Evolutionary conservation across 768 basidiomycete species (phyloP), one percentile per base, ranked within the genome.

Genomic region (Mrakia gelida): DNA sequence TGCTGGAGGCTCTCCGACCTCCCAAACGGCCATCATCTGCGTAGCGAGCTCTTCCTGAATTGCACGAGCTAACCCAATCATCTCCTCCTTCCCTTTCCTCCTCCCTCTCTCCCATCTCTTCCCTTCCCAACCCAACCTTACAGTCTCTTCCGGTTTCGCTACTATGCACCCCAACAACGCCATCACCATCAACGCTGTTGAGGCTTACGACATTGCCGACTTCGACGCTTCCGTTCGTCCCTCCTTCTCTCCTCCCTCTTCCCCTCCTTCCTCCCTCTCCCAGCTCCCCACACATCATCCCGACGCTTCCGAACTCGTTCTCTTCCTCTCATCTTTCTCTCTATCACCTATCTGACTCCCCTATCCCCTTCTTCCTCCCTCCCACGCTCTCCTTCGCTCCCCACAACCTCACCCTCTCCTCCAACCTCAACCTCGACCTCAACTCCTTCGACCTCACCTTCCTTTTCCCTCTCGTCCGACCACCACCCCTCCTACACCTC

Each of bases 101-200:
- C 30, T 41, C 30, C 23, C 56, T 45, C 30, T 11, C 73, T 73
- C 76, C 62, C 59, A 28, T 13, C 70, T 52, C 32, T 45, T 56
- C 2, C 30, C 18, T 16, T 21, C 59, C n/a, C 8, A 8, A 3
- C 23, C 23, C 38, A 1, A 18, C 11, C 38, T 38, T 38, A 38
- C 81, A 99, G 97, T 93, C 49, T 97, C 95, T 75, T 91, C 94
- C 77, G 97, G 97, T 75, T 98, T 99, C 84, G 95, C 97, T 74
- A 98, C 92, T 78, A 93, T 99, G 59, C 97, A 99, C 86, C 94
- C 94, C 52, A 94, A 95, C 86, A 99, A 98, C 89, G 91, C 89
- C 81, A 87, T 98, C 79, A 98, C 97, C 59, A 92, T 99, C 84
- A 99, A 98, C 86, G 94, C 92, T 78, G 91, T 99, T 67, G 97